Evolutionary conservation across 139 green algal genomes (phyloP).

Genomic region (Nannochloris sp.): DNA sequence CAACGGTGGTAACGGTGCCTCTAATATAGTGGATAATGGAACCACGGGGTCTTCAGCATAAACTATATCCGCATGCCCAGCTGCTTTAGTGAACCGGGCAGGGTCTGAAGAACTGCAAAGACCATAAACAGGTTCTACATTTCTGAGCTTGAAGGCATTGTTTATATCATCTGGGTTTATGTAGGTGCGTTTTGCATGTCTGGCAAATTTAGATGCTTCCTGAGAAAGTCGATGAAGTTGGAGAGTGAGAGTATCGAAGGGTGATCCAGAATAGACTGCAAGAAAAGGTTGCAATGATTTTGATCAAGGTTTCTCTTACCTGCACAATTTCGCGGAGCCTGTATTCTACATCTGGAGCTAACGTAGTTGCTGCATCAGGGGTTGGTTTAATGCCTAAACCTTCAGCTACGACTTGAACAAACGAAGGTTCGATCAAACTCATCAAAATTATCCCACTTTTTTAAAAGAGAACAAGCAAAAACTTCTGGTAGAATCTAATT

Average conservation of each 20-base stretch:
- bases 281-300: neutral
- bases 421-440: slow-evolving; percentile 33
- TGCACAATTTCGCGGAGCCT: slow-evolving; percentile 84
- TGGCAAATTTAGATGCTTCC: slow-evolving; percentile 83
- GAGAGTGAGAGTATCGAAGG: neutral
- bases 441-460: too few species aligned
- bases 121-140: slow-evolving; percentile 79
- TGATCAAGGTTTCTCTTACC: slow-evolving; percentile 27
- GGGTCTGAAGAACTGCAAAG: slow-evolving; percentile 48
- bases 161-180: slow-evolving; percentile 77
- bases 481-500: too few species aligned
- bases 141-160: slow-evolving; percentile 61
- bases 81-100: slow-evolving; percentile 51
- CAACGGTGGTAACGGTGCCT: slow-evolving; percentile 48
- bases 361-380: slow-evolving; percentile 46
- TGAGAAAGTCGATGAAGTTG: slow-evolving; percentile 13
- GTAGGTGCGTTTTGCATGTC: slow-evolving; percentile 63
- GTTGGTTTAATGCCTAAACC: slow-evolving; percentile 54
- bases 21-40: slow-evolving; percentile 19
- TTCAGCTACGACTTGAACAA: slow-evolving; percentile 58
- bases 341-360: slow-evolving; percentile 85
- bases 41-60: slow-evolving; percentile 49
- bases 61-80: slow-evolving; percentile 63
- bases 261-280: too few species aligned
- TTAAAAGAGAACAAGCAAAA: too few species aligned